phyloP scores from a whole-genome alignment of 768 basidiomycete genomes.

The Kwoniella sp. region DNA sequence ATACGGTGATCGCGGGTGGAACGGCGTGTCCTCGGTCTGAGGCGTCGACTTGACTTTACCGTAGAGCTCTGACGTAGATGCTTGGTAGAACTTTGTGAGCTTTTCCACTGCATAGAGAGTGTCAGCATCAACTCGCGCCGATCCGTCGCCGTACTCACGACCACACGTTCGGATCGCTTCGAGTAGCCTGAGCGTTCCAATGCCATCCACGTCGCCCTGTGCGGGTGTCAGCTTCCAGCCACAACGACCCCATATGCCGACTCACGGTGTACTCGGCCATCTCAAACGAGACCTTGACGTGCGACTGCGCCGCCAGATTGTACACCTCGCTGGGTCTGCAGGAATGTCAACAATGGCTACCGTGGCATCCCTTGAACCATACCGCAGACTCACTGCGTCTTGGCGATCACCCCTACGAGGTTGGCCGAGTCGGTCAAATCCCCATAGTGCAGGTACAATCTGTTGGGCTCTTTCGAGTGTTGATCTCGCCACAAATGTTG shows the following conservation, averaged over 20 bases:
- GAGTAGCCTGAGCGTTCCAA: slow-evolving; percentile 90
- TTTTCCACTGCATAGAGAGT: slow-evolving; percentile 59
- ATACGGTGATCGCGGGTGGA: slow-evolving; percentile 97
- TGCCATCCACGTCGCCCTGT: slow-evolving; percentile 82
- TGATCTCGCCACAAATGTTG: slow-evolving; percentile 90
- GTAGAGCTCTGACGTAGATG: slow-evolving; percentile 94
- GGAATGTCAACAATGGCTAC: neutral
- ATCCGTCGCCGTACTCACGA: slow-evolving; percentile 23
- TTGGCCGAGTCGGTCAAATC: slow-evolving; percentile 95
- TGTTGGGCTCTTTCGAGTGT: slow-evolving; percentile 60
- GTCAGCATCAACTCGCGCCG: neutral
- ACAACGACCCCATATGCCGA: neutral
- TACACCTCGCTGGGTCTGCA: slow-evolving; percentile 79
- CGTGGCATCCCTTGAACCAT: neutral
- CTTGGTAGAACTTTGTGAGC: slow-evolving; percentile 85
- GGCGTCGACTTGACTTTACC: slow-evolving; percentile 95
- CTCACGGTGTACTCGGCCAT: slow-evolving; percentile 90
- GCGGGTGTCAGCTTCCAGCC: neutral
- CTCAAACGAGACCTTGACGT: slow-evolving; percentile 99
- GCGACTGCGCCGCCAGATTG: slow-evolving; percentile 95
- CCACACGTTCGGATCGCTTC: slow-evolving; percentile 96
- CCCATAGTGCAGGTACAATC: slow-evolving; percentile 65
- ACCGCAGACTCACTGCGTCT: slow-evolving; percentile 59
- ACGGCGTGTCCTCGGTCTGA: slow-evolving; percentile 91
- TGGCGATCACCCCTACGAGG: slow-evolving; percentile 90